Evolutionary conservation across 805 yeast species (phyloP), one percentile per base, ranked within the genome.

Genomic region (Kazachstania martiniae): DNA sequence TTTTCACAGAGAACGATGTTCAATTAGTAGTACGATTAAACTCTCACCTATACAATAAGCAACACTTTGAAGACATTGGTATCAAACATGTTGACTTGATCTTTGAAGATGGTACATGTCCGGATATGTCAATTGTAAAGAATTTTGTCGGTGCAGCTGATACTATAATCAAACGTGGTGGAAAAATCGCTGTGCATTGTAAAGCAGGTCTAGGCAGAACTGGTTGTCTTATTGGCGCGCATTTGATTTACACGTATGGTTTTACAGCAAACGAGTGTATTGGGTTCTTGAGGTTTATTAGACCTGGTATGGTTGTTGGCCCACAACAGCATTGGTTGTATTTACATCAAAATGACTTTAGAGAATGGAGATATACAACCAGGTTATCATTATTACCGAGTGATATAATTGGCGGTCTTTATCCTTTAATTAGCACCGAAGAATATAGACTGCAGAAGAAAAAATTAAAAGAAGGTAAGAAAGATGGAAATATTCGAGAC

Each of bases 291-390:
- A 71, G 98, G 56, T 82, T 91, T 72, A 69, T 91, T 41, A 73
- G 98, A 44, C 98, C 98, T 0, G 98, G 98, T 26, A 91, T 91
- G 98, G 96, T 91, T n/a, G 98, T 91, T 19, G 98, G 98, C 0
- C 98, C 98, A 2, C 98, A 91, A 58, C 98, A 91, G 56, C 98
- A 91, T 62, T 91, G 98, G 98, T 67, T 91, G 37, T 91, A 91
- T 52, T 68, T 91, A 41, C 95, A 91, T 55, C 98, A 91, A 58
- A 78, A 85, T 56, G 95, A 87, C 45, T 91, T 91, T 58, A 70
- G 96, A 49, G 95, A 86, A 49, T 91, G 98, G 97, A 72, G 85
- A 56, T 83, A 77, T 47, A 85, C 95, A 8, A 86, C 82, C 94
- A 76, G 76, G 13, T 52, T 86, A 21, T 85, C 85, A 38, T 69